Evolutionary conservation across 305 asterid genomes (phyloP).

Genomic region (Petunia hybrid): DNA sequence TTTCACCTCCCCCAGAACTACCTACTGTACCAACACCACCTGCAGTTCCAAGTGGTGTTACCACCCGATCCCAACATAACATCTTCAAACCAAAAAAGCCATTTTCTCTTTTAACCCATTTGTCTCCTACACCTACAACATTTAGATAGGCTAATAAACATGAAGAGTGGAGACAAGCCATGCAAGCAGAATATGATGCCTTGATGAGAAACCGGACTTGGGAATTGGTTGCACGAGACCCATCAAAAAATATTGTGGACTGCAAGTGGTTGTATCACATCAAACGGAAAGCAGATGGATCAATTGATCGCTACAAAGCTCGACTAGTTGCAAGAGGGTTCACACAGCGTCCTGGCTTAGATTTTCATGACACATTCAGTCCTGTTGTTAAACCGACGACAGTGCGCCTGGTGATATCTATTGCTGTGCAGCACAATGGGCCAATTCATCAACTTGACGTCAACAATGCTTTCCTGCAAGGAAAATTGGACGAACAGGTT

Average conservation of each 20-base stretch:
- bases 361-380: not conserved
- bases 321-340: not conserved
- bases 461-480: not conserved
- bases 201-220: constrained; percentile 2
- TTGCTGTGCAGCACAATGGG: not conserved
- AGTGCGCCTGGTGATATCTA: not conserved
- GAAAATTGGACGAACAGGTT: not conserved
- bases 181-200: not conserved
- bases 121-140: not conserved
- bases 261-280: constrained; percentile 6
- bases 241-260: not conserved
- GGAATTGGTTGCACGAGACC: not conserved
- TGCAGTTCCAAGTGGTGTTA: not conserved
- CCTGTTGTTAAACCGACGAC: not conserved
- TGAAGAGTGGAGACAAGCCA: not conserved
- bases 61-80: not conserved
- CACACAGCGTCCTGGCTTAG: not conserved
- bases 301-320: not conserved
- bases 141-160: not conserved
- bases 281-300: not conserved
- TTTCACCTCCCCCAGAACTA: not conserved
- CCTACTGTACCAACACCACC: not conserved
- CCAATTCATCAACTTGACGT: not conserved
- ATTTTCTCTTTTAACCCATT: not conserved
- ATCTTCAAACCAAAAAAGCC: not conserved